Conservation (phyloP, 2,329 filamentous ascomycete genomes). For the Hypocrella siamensis region DNA sequence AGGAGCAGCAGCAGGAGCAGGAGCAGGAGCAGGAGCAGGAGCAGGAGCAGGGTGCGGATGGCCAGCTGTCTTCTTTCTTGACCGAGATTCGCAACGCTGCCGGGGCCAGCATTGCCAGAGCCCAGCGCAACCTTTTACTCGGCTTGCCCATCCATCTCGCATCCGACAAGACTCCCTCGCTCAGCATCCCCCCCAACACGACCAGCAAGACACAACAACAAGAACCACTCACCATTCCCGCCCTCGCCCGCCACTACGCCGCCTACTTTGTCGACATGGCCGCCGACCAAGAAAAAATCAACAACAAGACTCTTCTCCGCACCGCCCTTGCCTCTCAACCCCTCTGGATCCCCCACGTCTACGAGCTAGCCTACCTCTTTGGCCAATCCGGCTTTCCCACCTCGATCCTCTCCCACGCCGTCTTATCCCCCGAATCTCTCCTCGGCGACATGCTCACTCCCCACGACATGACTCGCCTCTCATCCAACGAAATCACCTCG, state of each 20-base stretch:
- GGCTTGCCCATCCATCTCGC: neutral
- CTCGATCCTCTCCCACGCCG: too few species aligned
- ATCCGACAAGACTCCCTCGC: neutral
- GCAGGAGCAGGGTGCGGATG: neutral
- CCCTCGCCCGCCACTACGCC: neutral
- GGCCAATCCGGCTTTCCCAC: too few species aligned
- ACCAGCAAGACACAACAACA: neutral
- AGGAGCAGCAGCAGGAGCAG: neutral
- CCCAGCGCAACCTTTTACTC: neutral
- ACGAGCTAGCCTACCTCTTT: too few species aligned
- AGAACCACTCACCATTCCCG: neutral
- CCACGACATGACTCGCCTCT: too few species aligned
- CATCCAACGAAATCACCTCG: too few species aligned
- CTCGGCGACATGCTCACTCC: too few species aligned
- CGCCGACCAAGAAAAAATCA: too few species aligned
- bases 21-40: neutral
- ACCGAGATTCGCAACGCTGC: neutral
- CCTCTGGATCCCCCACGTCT: too few species aligned
- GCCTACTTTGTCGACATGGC: neutral
- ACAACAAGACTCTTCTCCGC: too few species aligned
- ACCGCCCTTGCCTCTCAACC: too few species aligned
- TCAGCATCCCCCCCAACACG: neutral
- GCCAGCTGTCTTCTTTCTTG: too few species aligned
- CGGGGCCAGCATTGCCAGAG: neutral
- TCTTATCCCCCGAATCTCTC: too few species aligned